Percentiles rank a stretch among this genome's conserved stretches.
Evolutionary conservation across 2,329 filamentous ascomycete species (phyloP).

Genomic region (Aspergillus eucalypticola): DNA sequence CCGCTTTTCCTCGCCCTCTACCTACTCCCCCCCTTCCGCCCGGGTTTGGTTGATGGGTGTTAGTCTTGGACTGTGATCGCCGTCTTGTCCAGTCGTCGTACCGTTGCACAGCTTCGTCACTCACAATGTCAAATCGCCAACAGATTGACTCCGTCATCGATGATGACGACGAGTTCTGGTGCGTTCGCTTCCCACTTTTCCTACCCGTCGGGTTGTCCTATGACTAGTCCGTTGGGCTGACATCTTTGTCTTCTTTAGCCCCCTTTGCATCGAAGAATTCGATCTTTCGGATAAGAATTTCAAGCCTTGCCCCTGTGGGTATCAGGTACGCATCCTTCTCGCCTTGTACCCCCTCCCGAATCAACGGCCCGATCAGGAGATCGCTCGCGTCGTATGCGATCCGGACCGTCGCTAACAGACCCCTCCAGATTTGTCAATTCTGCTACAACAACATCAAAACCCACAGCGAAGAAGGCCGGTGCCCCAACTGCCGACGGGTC

Average conservation of each 20-base stretch:
- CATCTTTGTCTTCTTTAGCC: slow-evolving; percentile 56
- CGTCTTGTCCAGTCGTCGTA: slow-evolving; percentile 19
- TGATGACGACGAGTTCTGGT: slow-evolving; percentile 53
- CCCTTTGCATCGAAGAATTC: slow-evolving; percentile 97
- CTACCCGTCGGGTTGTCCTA: not conserved
- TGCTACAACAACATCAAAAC: slow-evolving; percentile 99
- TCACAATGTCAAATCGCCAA: slow-evolving; percentile 47
- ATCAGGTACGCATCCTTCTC: slow-evolving; percentile 68
- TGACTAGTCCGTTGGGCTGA: slow-evolving; percentile 22
- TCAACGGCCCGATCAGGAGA: not conserved
- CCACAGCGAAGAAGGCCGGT: slow-evolving; percentile 89
- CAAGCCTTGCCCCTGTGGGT: slow-evolving; percentile 93
- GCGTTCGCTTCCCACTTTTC: slow-evolving; percentile 18
- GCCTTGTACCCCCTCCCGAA: not conserved
- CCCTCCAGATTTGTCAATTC: slow-evolving; percentile 88
- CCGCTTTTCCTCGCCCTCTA: slow-evolving; percentile 13
- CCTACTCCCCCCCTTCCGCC: slow-evolving; percentile 23
- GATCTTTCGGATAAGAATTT: slow-evolving; percentile 98
- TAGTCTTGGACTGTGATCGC: slow-evolving; percentile 18
- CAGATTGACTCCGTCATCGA: slow-evolving; percentile 52
- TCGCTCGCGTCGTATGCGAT: slow-evolving; percentile 16
- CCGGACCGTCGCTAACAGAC: slow-evolving; percentile 7
- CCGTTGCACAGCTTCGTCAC: slow-evolving; percentile 25
- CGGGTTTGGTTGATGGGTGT: slow-evolving; percentile 20
- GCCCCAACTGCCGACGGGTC: slow-evolving; percentile 91